Evolutionary conservation across 768 basidiomycete species (phyloP).

Genomic region (Collybiopsis confluens): DNA sequence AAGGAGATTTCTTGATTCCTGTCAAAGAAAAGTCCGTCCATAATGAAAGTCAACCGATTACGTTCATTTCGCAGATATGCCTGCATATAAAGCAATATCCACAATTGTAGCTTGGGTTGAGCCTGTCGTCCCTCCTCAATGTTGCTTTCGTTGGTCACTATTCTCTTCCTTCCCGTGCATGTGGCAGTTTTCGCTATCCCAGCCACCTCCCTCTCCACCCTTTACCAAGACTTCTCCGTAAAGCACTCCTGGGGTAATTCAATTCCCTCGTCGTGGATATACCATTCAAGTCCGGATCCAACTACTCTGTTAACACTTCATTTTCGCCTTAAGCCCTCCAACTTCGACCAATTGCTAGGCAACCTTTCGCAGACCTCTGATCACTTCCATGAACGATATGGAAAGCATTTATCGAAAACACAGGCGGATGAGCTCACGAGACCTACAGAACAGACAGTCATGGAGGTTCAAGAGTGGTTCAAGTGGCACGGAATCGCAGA

Average conservation of each 20-base stretch:
- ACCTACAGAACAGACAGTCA: slow-evolving; percentile 31
- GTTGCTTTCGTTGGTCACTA: too few species aligned
- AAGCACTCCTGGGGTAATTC: background rate
- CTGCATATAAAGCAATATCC: too few species aligned
- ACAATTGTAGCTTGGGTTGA: too few species aligned
- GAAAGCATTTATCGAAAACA: slow-evolving; percentile 31
- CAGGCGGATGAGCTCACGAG: slow-evolving; percentile 38
- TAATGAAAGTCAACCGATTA: too few species aligned
- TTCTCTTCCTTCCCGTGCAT: too few species aligned
- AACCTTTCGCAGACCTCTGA: slow-evolving; percentile 27
- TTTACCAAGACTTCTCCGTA: background rate
- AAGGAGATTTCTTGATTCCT: too few species aligned
- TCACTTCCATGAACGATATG: slow-evolving; percentile 25
- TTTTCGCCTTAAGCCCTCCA: slow-evolving; percentile 27
- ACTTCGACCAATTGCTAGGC: slow-evolving; percentile 23
- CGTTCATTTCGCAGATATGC: too few species aligned
- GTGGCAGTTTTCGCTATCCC: too few species aligned
- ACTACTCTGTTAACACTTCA: slow-evolving; percentile 24
- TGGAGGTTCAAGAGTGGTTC: slow-evolving; percentile 39
- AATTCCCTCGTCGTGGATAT: background rate
- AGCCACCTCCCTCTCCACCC: too few species aligned
- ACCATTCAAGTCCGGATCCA: background rate
- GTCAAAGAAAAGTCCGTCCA: too few species aligned
- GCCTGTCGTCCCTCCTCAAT: too few species aligned
- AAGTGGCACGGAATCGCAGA: slow-evolving; percentile 35